Base-by-base conservation (phyloP, 352 stramenopile genomes). In the Globisporangium ultimum region DNA sequence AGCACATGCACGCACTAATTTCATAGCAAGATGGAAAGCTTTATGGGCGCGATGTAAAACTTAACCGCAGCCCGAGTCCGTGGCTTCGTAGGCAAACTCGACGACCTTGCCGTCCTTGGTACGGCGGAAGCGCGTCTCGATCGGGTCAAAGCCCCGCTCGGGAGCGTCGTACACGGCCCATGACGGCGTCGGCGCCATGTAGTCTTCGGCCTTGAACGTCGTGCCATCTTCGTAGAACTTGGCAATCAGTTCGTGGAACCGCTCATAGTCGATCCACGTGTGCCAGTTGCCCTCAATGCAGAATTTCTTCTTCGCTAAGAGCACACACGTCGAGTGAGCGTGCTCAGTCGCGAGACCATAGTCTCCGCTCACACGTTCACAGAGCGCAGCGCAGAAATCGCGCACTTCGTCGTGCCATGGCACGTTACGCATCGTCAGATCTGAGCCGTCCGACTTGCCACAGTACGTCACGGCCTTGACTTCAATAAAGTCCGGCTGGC, bases 191-290 rank as follows among this genome's bases (percentile, higher is more conserved):
- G 91, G 81, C 2, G 91, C 94, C 32, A 91, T 91, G 72, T 99
- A 99, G 67, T 99, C 96, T 52, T 93, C 79, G 0, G 96, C 89
- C 14, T 71, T 87, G 72, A 99, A 99, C 32, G 74, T 61, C 54
- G 71, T 84, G 47, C 87, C 87, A 57, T 93, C 79, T 51, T 88
- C 68, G 68, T 96, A 93, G 73, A 80, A 95, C 62, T 80, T 74
- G 41, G 72, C 61, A 21, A 95, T 79, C n/a, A 95, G 76, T 42
- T 95, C 78, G 58, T 98, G 90, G 62, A 98, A 99, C 60, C 96
- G 97, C 41, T 97, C 86, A 71, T 98, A 99, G 78, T 99, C 91
- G 67, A 99, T 99, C 97, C 97, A 99, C 48, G 97, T 99, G 69
- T 97, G 89, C 97, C 97, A 99, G 56, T 89, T 79, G 66, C 88